phyloP scores from a whole-genome alignment of 768 basidiomycete genomes.

The Kwoniella europaea region DNA sequence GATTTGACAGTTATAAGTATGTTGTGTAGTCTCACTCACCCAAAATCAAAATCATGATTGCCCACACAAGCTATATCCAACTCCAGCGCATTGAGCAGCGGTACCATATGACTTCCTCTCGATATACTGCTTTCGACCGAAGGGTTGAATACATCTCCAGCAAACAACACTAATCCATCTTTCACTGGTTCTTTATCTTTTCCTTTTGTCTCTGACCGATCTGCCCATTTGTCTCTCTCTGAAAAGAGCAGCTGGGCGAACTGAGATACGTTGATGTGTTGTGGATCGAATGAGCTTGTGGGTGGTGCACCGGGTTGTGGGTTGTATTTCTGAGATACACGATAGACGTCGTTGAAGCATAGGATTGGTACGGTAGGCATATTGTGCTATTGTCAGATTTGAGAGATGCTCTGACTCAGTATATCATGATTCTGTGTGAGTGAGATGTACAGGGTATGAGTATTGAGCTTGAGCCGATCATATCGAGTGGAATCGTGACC shows the following conservation, averaged over 20 bases:
- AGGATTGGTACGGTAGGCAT: conserved; percentile 51
- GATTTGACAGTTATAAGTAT: too few species aligned
- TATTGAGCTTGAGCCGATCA: background rate
- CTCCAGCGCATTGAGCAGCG: conserved; percentile 79
- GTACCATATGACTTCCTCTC: conserved; percentile 90
- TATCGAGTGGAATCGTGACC: conserved; percentile 2
- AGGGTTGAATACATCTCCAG: conserved; percentile 86
- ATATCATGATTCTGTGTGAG: background rate
- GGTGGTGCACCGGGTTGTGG: conserved; percentile 48
- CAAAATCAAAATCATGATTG: conserved; percentile 85
- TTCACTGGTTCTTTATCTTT: conserved; percentile 61
- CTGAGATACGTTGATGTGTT: conserved; percentile 84
- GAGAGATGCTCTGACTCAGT: background rate
- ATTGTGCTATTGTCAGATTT: background rate
- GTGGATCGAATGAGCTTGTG: conserved; percentile 32
- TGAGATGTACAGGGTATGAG: background rate
- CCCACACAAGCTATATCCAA: conserved; percentile 84
- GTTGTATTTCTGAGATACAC: conserved; percentile 74
- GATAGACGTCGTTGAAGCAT: conserved; percentile 65
- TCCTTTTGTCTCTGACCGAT: conserved; percentile 34
- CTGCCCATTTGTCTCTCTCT: conserved; percentile 67
- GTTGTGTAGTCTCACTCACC: conserved; percentile 30
- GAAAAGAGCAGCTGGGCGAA: conserved; percentile 75
- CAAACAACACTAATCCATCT: conserved; percentile 82
- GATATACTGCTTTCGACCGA: conserved; percentile 86